Evolutionary conservation across 2,329 filamentous ascomycete species (phyloP), one percentile per base, ranked within the genome.

Genomic region (Apiospora aurea): DNA sequence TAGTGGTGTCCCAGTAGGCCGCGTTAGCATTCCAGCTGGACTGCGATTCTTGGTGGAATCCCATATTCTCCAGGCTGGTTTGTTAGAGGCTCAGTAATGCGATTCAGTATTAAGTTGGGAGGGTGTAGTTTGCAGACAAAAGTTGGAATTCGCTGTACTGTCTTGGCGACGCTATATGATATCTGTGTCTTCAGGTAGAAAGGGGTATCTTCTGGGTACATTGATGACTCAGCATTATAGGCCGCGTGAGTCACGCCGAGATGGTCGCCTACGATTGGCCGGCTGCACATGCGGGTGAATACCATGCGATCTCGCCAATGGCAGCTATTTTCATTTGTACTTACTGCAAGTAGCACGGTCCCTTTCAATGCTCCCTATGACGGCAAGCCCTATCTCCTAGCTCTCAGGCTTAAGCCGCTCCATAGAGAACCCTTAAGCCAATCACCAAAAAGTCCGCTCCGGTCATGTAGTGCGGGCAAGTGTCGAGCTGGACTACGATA

Each of bases 11-110:
- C 85, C 85, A 87, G 72, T 78, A 78, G 41, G 77, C 71, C 4
- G 86, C 84, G 73, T 84, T 84, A 66, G 72, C 75, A 18, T 84
- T 79, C 86, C 86, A 87, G 10, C 75, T 73, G 26, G 76, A 72
- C 43, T 82, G 76, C 49, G 80, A 72, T 53, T 73, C 72, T 34
- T 61, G 38, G 69, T 73, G 69, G 34, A 75, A 67, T 11, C 73
- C 57, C 71, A 72, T 72, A 13, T 51, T 44, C 34, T 11, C n/a
- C 13, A 13, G 13, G 51, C 3, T 21, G 26, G 18, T 18, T 21
- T 61, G 2, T 2, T 13, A 53, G 49, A 4, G 24, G 24, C 26
- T 53, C 11, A 4, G 16, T 53, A 16, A 16, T n/a, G 16, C 4
- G 1, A 11, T 6, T 38, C 1, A 21, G 4, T 38, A 38, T n/a